Percentiles rank a stretch among this genome's conserved stretches.
These are phyloP conservation scores for Cercospora sp. DNA, from an alignment of 2,329 filamentous ascomycete species.

Conservation along the genomic window DNA sequence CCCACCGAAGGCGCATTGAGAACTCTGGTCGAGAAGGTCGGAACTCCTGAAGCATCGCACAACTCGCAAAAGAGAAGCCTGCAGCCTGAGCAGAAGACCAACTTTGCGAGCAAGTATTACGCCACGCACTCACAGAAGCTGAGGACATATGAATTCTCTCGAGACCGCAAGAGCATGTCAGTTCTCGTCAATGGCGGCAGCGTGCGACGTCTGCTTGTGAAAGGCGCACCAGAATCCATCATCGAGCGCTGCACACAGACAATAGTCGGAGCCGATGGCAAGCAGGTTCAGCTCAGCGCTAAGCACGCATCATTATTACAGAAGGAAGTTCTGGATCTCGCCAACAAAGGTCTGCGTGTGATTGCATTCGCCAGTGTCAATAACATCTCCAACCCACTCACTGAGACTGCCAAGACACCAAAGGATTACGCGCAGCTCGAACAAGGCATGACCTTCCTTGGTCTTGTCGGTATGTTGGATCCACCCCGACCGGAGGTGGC, in stretches of 20 bases:
- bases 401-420: slow-evolving; percentile 73
- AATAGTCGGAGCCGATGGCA: slow-evolving; percentile 74
- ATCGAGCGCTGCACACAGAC: slow-evolving; percentile 87
- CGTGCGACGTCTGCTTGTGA: slow-evolving; percentile 82
- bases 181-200: slow-evolving; percentile 74
- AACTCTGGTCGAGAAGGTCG: slow-evolving; percentile 90
- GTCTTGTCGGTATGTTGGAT: slow-evolving; percentile 94
- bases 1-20: slow-evolving; percentile 92
- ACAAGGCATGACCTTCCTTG: slow-evolving; percentile 90
- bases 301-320: slow-evolving; percentile 69
- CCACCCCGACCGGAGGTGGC: slow-evolving; percentile 91
- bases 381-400: slow-evolving; percentile 67
- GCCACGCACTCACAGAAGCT: slow-evolving; percentile 73
- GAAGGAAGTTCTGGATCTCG: slow-evolving; percentile 83
- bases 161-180: slow-evolving; percentile 99
- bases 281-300: slow-evolving; percentile 69
- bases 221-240: slow-evolving; percentile 92
- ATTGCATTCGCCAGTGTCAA: slow-evolving; percentile 89
- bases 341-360: slow-evolving; percentile 87
- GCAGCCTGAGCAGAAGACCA: slow-evolving; percentile 62
- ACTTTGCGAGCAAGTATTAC: slow-evolving; percentile 82
- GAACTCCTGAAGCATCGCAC: slow-evolving; percentile 67
- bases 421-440: slow-evolving; percentile 83
- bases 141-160: slow-evolving; percentile 93
- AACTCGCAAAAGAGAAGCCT: slow-evolving; percentile 55